Base-by-base conservation (phyloP, 768 basidiomycete species). In the Candolleomyces aberdarensis region DNA sequence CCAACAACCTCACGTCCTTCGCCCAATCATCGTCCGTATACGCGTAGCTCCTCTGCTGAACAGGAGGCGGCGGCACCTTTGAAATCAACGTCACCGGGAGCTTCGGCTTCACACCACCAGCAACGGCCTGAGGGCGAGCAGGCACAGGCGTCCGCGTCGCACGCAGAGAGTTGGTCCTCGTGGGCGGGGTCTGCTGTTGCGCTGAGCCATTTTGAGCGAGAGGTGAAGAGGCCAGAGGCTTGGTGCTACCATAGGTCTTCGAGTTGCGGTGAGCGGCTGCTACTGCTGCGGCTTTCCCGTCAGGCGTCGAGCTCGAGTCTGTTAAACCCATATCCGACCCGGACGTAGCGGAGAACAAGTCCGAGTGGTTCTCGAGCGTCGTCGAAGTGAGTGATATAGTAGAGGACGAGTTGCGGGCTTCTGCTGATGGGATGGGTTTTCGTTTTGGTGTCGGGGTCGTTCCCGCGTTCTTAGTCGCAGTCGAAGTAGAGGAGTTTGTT, bases 1-100 rank as follows among this genome's bases (percentile, higher is more conserved):
- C 80, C 32, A 91, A 82, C 85, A 85, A 88, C 39, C 85, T 80
- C 17, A 88, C 82, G 54, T 90, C 88, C 63, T 80, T 83, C 13
- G 85, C 81, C 89, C 87, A 90, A 64, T 87, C 83, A 56, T 85
- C 79, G 66, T 84, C 81, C 3, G 80, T 80, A 67, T 79, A 78
- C 17, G 75, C 74, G 57, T 70, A 63, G 36, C 51, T 41, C 74
- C 71, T 59, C 70, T 64, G 50, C 62, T 36, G 36, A 36, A 36
- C 36, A 1, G 36, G 36, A 6, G 36, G 36, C 8, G 36, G 36
- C 6, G 36, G 8, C 36, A 36, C 36, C 36, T 36, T 36, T 36
- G 36, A 36, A 3, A 36, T 36, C 6, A 8, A 6, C 36, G 36
- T 36, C 36, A 11, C 36, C 11, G 36, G 36, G 36, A 36, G 6